A percentile compares a stretch with the other conserved stretches of the same genome.
phyloP scores from a whole-genome alignment of 257 asterid genomes.

The Rhazya stricta region DNA sequence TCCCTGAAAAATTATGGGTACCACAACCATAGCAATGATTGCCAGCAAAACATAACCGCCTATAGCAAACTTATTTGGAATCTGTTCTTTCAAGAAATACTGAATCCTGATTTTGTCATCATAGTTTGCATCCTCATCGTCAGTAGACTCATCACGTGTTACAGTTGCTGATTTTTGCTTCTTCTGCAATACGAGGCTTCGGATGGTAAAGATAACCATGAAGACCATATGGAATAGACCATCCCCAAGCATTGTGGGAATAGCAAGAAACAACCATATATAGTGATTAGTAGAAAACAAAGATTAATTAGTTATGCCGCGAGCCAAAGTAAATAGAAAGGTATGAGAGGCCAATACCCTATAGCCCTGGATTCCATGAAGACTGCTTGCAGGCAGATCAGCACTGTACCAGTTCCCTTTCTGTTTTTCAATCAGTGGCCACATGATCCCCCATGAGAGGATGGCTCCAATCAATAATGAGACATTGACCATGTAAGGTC shows the following conservation, averaged over 20 bases:
- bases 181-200: constrained; percentile 19
- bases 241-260: constrained; percentile 75
- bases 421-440: constrained; percentile 53
- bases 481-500: constrained; percentile 61
- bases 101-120: constrained; percentile 34
- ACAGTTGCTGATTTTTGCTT: background rate
- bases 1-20: constrained; percentile 43
- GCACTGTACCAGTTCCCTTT: constrained; percentile 53
- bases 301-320: no score
- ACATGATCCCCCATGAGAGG: constrained; percentile 58
- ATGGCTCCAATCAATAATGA: constrained; percentile 57
- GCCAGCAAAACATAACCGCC: constrained; percentile 44
- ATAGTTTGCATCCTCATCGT: constrained; percentile 8
- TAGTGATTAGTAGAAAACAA: background rate
- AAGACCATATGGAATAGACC: constrained; percentile 58
- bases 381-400: constrained; percentile 25
- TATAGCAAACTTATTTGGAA: constrained; percentile 33
- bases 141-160: background rate
- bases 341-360: constrained; percentile 23
- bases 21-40: constrained; percentile 21
- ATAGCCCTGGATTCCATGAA: constrained; percentile 71
- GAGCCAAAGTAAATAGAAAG: background rate
- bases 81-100: constrained; percentile 52
- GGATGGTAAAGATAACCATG: constrained; percentile 35
- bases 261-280: constrained; percentile 58